Base-by-base conservation (phyloP, 371 early-diverging fungal species). In the Rhizopus sp. region DNA sequence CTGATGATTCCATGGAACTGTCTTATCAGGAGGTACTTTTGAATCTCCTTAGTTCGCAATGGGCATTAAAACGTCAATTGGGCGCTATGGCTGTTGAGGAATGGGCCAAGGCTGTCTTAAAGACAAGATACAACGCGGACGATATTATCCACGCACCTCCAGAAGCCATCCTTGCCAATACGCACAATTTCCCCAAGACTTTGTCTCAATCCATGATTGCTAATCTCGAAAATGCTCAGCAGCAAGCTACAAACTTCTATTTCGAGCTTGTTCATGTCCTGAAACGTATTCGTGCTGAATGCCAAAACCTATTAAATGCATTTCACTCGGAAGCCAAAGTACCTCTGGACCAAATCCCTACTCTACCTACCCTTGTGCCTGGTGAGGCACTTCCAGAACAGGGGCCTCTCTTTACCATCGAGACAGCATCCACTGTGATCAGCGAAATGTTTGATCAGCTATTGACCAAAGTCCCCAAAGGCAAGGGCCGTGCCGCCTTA, bases 21-120 rank as follows among this genome's bases (percentile, higher is more conserved):
- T 72, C 81, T 0, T 81, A 79, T 33, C 75, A 78, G 38, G 81
- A 79, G 35, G 77, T 79, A 0, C 59, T 87, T 4, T 60, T 84
- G 23, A 70, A 73, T 1, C 63, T 81, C 30, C 63, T 85, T 37
- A 73, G 69, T 2, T 91, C 94, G 1, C 80, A 85, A 1, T 90
- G 90, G 88, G 93, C 93, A 4, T 77, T 89, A 51, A 90, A 93
- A 54, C 86, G 91, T 10, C 87, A 91, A 57, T 71, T 94, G 46
- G 85, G 89, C 1, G 81, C 87, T n/a, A 82, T 92, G 49, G 80
- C 91, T 0, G 73, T 93, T 29, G 93, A 96, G 55, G 95, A 93
- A 65, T 91, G 91, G 84, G 91, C 90, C 0, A 69, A 75, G 32
- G 85, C 79, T 6, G 77, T 85, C 0, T 38, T 75, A 17, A 59